phyloP scores from a whole-genome alignment of 768 basidiomycete species.

The Lyophyllum semitale region DNA sequence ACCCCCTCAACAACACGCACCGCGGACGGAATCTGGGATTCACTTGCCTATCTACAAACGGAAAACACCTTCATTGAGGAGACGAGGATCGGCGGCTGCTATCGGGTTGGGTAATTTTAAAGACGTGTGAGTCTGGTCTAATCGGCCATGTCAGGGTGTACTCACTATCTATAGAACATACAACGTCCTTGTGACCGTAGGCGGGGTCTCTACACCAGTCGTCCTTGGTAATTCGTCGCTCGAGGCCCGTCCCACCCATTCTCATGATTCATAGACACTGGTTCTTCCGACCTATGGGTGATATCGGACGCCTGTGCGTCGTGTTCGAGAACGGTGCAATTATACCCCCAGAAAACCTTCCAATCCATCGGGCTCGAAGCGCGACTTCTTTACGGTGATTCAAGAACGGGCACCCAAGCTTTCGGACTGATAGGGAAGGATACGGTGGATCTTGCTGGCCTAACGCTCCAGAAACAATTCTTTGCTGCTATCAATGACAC shows the following conservation, averaged over 20 bases:
- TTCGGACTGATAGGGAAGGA: conserved; percentile 65
- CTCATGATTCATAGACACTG: conserved; percentile 55
- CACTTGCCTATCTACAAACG: conserved; percentile 38
- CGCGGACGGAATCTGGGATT: conserved; percentile 32
- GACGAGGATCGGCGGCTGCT: conserved; percentile 35
- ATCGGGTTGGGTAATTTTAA: conserved; percentile 61
- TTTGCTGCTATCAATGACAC: conserved; percentile 72
- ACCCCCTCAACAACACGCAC: not conserved
- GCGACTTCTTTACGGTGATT: conserved; percentile 68
- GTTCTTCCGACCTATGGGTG: conserved; percentile 80
- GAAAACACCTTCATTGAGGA: conserved; percentile 15
- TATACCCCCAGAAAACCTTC: conserved; percentile 57
- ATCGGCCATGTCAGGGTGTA: not conserved
- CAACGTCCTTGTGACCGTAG: conserved; percentile 59
- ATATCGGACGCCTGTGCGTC: conserved; percentile 56
- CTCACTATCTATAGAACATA: conserved; percentile 50
- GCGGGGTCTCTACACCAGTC: conserved; percentile 51
- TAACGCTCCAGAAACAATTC: conserved; percentile 51
- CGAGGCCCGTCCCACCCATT: not conserved
- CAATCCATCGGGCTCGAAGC: conserved; percentile 47
- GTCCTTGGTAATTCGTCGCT: conserved; percentile 52
- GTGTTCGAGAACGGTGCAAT: conserved; percentile 36
- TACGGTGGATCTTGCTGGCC: conserved; percentile 51
- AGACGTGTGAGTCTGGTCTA: conserved; percentile 53
- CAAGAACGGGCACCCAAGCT: conserved; percentile 68